These are phyloP conservation scores for Fraxinus paxiana DNA, from an alignment of 305 asterid species.

Conservation along the genomic window DNA sequence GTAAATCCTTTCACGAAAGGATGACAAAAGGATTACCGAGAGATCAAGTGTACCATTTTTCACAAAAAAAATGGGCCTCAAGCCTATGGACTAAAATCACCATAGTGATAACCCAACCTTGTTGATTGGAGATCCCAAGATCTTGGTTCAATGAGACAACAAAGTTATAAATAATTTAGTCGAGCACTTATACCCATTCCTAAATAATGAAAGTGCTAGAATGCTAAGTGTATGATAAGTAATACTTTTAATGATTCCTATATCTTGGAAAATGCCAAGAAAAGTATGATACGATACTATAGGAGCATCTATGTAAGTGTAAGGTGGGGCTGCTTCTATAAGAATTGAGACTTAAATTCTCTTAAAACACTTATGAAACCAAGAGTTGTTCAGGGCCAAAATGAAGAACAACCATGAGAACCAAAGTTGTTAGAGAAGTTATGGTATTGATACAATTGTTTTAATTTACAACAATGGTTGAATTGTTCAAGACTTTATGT, in stretches of 20 bases:
- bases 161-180: too few relatives aligned
- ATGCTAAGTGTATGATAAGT: too few relatives aligned
- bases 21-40: not conserved
- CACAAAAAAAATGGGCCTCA: not conserved
- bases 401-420: not conserved
- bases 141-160: too few relatives aligned
- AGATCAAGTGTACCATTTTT: not conserved
- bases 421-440: not conserved
- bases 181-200: too few relatives aligned
- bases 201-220: too few relatives aligned
- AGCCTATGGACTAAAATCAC: not conserved
- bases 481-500: not conserved
- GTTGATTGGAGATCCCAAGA: not conserved
- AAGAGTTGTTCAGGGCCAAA: too few relatives aligned
- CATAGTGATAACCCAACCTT: not conserved
- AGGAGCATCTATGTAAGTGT: not conserved
- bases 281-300: not conserved
- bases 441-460: too few relatives aligned
- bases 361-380: not conserved
- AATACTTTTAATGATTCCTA: too few relatives aligned
- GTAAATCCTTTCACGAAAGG: not conserved
- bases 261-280: not conserved
- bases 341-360: not conserved
- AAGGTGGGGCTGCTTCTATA: not conserved
- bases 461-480: too few relatives aligned